These are phyloP conservation scores for Carnegiea gigantea DNA, from an alignment of 179 eudicot species.

Conservation along the genomic window DNA sequence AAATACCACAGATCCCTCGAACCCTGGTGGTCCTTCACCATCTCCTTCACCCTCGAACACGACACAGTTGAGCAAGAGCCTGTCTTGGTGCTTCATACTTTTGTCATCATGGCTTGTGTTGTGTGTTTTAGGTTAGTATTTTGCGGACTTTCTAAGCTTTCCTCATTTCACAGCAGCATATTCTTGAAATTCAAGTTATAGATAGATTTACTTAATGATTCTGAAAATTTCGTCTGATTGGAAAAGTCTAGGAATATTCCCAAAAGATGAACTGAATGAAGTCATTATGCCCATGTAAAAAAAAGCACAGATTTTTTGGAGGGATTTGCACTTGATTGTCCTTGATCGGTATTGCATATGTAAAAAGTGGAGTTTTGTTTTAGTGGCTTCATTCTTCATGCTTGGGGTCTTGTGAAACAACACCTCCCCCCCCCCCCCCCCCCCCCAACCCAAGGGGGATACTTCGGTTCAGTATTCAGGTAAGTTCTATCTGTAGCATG, in stretches of 20 bases:
- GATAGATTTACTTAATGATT: not conserved
- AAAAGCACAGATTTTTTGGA: not conserved
- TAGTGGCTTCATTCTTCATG: too few relatives aligned
- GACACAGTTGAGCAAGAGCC: slow-evolving; percentile 21
- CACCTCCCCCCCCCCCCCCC: too few relatives aligned
- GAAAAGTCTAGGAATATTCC: not conserved
- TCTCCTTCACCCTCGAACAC: slow-evolving; percentile 38
- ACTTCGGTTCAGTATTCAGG: too few relatives aligned
- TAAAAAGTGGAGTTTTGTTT: too few relatives aligned
- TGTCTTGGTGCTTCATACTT: slow-evolving; percentile 23
- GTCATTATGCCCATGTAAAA: not conserved
- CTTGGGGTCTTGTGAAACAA: too few relatives aligned
- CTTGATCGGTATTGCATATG: too few relatives aligned
- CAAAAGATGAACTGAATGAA: not conserved
- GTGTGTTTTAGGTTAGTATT: slow-evolving; percentile 8
- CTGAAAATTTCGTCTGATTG: not conserved
- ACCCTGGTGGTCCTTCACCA: slow-evolving; percentile 22
- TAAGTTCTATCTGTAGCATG: too few relatives aligned
- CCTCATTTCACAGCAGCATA: not conserved
- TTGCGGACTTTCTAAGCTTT: not conserved
- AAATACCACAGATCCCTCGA: slow-evolving; percentile 28
- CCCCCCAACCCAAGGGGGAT: too few relatives aligned
- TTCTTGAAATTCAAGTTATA: not conserved
- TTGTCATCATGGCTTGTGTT: slow-evolving; percentile 27
- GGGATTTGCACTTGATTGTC: not conserved